Evolutionary conservation across 164 flowering plant species (phyloP).

Genomic region (Macadamia tetraphylla): DNA sequence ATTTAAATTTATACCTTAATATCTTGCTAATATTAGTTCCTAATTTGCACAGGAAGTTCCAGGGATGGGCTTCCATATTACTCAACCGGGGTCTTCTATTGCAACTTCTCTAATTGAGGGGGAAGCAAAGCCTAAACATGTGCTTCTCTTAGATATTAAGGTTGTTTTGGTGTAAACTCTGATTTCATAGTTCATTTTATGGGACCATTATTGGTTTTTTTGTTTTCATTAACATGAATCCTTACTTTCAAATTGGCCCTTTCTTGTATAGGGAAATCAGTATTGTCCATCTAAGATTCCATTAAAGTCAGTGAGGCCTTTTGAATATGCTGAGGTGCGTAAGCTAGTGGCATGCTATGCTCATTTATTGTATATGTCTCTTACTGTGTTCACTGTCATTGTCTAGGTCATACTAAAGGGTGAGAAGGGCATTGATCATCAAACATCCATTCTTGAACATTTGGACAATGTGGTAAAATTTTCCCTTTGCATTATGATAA

Average conservation of each 20-base stretch:
- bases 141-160: conserved; percentile 94
- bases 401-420: conserved; percentile 81
- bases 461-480: conserved; percentile 74
- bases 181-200: neutral
- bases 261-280: conserved; percentile 67
- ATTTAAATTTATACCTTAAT: neutral
- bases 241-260: conserved; percentile 3
- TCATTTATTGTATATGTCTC: conserved; percentile 2
- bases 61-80: conserved; percentile 98
- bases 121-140: conserved; percentile 97
- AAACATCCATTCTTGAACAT: conserved; percentile 82
- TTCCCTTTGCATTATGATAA: neutral
- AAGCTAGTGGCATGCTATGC: conserved; percentile 1
- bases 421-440: conserved; percentile 81
- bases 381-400: conserved; percentile 8
- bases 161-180: conserved; percentile 27
- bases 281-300: conserved; percentile 98
- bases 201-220: neutral
- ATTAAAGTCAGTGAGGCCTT: conserved; percentile 82
- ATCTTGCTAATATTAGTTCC: conserved; percentile 18
- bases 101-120: conserved; percentile 98
- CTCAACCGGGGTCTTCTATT: conserved; percentile 98
- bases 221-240: neutral
- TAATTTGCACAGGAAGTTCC: conserved; percentile 72
- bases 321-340: conserved; percentile 85